A percentile compares a stretch with the other conserved stretches of the same genome.
These are phyloP conservation scores for Penicillium robsamsonii DNA, from an alignment of 495 filamentous ascomycete genomes.

Conservation along the genomic window DNA sequence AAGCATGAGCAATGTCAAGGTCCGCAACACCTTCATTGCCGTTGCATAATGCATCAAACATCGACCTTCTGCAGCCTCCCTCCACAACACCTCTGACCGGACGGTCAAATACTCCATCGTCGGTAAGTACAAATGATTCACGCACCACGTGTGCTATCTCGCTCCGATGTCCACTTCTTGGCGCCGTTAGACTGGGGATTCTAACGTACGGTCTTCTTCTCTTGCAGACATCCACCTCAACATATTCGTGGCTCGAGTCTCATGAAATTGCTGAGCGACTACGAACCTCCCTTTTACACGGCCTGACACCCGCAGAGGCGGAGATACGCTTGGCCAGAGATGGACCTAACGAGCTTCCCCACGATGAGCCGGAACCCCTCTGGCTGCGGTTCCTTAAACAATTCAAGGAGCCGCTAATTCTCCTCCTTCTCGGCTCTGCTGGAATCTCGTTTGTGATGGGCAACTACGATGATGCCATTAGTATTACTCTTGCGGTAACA, in stretches of 20 bases:
- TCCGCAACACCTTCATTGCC: constrained; percentile 56
- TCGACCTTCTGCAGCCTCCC: constrained; percentile 33
- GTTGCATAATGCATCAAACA: constrained; percentile 50
- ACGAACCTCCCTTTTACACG: constrained; percentile 76
- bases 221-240: constrained; percentile 56
- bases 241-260: constrained; percentile 62
- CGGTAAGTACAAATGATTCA: constrained; percentile 26
- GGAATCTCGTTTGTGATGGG: constrained; percentile 88
- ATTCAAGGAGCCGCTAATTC: constrained; percentile 86
- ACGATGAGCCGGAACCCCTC: constrained; percentile 87
- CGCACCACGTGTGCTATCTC: background rate
- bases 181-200: background rate
- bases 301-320: constrained; percentile 78
- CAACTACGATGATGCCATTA: constrained; percentile 93
- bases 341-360: constrained; percentile 92
- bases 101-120: constrained; percentile 33
- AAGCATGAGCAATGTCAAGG: constrained; percentile 61
- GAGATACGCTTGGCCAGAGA: constrained; percentile 71
- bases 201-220: constrained; percentile 12
- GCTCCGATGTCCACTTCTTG: background rate
- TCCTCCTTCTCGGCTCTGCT: constrained; percentile 89
- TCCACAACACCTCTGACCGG: constrained; percentile 38
- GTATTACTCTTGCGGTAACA: constrained; percentile 90
- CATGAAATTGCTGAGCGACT: constrained; percentile 76
- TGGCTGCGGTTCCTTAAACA: constrained; percentile 96